These are phyloP conservation scores for Botrytis squamosa DNA, from an alignment of 2,329 filamentous ascomycete species.

Conservation along the genomic window DNA sequence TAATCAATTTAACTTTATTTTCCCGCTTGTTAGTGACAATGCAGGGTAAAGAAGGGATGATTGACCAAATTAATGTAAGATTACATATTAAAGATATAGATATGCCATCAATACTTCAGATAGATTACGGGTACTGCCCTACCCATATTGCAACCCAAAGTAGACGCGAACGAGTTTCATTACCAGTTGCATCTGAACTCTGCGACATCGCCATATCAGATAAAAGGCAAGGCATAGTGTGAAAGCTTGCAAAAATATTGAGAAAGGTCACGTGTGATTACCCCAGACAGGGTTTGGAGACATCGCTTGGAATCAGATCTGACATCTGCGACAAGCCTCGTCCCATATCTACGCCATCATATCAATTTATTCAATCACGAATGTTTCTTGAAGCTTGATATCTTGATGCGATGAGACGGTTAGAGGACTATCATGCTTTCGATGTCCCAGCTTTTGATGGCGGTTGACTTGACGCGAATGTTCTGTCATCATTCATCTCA, in stretches of 20 bases:
- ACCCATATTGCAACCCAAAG: background rate
- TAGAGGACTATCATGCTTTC: background rate
- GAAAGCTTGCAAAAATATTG: too few species aligned
- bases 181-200: background rate
- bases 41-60: background rate
- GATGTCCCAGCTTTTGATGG: background rate
- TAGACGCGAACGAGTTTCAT: background rate
- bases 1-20: too few species aligned
- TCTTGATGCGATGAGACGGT: background rate
- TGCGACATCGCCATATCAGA: background rate
- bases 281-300: conserved; percentile 16
- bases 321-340: conserved; percentile 13
- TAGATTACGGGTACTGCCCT: background rate
- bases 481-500: conserved; percentile 8
- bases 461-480: background rate
- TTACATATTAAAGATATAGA: background rate
- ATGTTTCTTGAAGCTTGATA: background rate
- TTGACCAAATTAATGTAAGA: background rate
- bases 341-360: conserved; percentile 8
- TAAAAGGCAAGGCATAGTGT: background rate
- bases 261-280: background rate
- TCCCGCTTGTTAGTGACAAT: background rate
- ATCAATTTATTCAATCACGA: background rate
- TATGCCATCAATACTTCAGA: background rate
- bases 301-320: conserved; percentile 17